Percentiles rank a stretch among this genome's conserved stretches.
Conservation (phyloP, 108 stramenopile genomes). For the Cyclotella distinguenda region DNA sequence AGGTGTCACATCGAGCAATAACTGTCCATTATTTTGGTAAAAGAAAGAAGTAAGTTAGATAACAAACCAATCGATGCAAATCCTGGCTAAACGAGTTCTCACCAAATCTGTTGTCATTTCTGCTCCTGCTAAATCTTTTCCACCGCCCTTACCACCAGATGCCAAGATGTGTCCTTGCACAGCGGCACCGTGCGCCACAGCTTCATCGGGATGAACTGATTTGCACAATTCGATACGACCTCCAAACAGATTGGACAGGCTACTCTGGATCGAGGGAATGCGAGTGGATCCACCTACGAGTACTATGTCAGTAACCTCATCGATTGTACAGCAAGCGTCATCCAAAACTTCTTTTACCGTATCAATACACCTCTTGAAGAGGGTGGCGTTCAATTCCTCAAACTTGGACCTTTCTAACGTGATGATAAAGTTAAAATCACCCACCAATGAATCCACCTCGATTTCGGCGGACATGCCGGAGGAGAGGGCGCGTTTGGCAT, state of each 20-base stretch:
- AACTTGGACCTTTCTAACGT: conserved; percentile 47
- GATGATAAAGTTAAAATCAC: conserved; percentile 51
- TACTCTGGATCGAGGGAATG: conserved; percentile 59
- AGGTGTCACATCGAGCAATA: conserved; percentile 89
- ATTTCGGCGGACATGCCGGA: conserved; percentile 52
- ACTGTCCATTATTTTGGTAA: no score
- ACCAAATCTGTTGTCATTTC: conserved; percentile 65
- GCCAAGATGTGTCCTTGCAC: conserved; percentile 74
- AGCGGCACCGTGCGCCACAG: conserved; percentile 73
- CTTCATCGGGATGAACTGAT: conserved; percentile 75
- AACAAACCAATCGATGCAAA: no score
- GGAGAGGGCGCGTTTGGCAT: conserved; percentile 77
- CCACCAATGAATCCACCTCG: conserved; percentile 59
- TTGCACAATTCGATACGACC: conserved; percentile 71
- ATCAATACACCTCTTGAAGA: conserved; percentile 71
- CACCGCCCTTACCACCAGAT: conserved; percentile 60
- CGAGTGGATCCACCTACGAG: conserved; percentile 78
- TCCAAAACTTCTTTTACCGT: conserved; percentile 74
- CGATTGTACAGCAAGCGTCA: conserved; percentile 63
- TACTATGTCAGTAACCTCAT: conserved; percentile 71
- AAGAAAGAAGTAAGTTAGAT: no score
- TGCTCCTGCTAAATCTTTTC: conserved; percentile 55
- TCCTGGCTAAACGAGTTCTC: no score
- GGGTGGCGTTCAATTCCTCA: conserved; percentile 50
- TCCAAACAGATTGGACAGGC: conserved; percentile 61